Conservation (phyloP, 129 eudicot species). For the Helianthus annuus region DNA sequence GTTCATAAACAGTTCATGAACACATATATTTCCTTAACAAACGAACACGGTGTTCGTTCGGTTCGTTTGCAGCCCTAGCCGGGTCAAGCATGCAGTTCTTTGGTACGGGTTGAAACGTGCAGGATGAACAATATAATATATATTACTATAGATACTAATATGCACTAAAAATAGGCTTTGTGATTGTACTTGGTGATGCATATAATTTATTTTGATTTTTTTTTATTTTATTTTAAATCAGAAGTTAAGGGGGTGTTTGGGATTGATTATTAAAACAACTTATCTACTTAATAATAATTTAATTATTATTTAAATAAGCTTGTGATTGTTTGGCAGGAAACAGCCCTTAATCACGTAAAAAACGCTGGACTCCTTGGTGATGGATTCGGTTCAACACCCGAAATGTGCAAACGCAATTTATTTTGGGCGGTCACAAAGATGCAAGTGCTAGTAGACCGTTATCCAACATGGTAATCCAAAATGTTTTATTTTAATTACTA, state of each 20-base stretch:
- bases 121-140: not conserved
- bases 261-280: not conserved
- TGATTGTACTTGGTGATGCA: not conserved
- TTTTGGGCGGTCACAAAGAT: slow-evolving; percentile 95
- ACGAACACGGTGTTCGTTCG: too few species aligned
- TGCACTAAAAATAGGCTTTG: not conserved
- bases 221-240: not conserved
- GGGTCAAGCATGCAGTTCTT: not conserved
- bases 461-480: slow-evolving; percentile 85
- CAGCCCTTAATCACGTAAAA: slow-evolving; percentile 96
- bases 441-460: slow-evolving; percentile 91
- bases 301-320: not conserved
- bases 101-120: not conserved
- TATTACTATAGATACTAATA: not conserved
- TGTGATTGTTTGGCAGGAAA: slow-evolving; percentile 62
- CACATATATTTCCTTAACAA: too few species aligned
- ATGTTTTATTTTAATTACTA: not conserved
- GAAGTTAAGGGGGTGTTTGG: not conserved
- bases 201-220: too few species aligned
- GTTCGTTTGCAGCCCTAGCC: not conserved
- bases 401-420: slow-evolving; percentile 83
- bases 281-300: not conserved
- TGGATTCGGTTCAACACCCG: slow-evolving; percentile 97
- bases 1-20: too few species aligned
- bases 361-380: slow-evolving; percentile 76